A percentile compares a stretch with the other conserved stretches of the same genome.
Conservation (phyloP, 768 basidiomycete species). For the Cytidiella melzeri region DNA sequence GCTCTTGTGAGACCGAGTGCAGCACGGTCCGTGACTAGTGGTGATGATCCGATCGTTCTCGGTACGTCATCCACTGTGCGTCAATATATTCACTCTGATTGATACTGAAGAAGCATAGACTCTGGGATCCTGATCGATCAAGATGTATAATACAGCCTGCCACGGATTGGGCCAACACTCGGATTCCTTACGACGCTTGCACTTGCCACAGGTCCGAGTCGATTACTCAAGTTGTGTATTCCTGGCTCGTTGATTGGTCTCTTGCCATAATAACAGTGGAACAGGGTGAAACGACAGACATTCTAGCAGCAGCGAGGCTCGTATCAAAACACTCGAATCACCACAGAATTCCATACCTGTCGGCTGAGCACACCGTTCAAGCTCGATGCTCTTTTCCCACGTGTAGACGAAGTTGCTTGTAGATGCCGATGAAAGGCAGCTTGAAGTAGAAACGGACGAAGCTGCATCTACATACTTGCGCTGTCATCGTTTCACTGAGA, state of each 20-base stretch:
- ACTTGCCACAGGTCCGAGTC: constrained; percentile 70
- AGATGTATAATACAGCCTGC: constrained; percentile 84
- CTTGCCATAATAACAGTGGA: not conserved
- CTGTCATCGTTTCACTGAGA: too few relatives aligned
- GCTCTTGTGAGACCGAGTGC: constrained; percentile 63
- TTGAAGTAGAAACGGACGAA: constrained; percentile 32
- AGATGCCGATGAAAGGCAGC: constrained; percentile 33
- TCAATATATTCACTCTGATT: too few relatives aligned
- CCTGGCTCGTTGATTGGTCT: not conserved
- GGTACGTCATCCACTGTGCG: too few relatives aligned
- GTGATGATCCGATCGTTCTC: constrained; percentile 85
- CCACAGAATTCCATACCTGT: constrained; percentile 90
- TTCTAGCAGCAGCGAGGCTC: constrained; percentile 74
- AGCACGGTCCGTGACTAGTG: constrained; percentile 70
- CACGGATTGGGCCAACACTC: constrained; percentile 60
- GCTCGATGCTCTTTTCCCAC: constrained; percentile 76
- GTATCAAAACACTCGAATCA: constrained; percentile 92
- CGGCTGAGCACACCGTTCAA: constrained; percentile 73
- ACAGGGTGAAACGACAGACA: constrained; percentile 87
- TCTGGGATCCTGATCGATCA: too few relatives aligned
- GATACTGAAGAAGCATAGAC: too few relatives aligned
- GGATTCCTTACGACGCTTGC: constrained; percentile 92
- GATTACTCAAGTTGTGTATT: constrained; percentile 65
- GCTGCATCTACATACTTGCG: too few relatives aligned
- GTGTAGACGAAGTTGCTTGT: constrained; percentile 78